Percentiles rank a stretch among this genome's conserved stretches.
Conservation (phyloP, 176 grass and related monocot species). For the Aegilops tauschii region DNA sequence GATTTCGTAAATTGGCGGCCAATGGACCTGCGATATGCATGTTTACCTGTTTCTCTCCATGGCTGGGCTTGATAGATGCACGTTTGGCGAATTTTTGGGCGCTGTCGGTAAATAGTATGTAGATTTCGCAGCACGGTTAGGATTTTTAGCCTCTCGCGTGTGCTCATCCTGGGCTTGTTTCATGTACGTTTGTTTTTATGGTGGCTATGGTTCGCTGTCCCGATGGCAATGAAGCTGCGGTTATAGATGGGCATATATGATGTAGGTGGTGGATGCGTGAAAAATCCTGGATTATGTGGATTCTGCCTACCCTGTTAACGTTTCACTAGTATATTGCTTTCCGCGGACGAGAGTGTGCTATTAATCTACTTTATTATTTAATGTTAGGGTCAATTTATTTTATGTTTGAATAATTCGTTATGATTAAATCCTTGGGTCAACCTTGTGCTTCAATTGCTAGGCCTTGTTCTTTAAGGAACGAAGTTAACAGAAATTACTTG, state of each 20-base stretch:
- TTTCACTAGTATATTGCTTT: neutral
- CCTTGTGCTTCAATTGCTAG: neutral
- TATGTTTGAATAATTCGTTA: neutral
- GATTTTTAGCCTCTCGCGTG: neutral
- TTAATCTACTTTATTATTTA: neutral
- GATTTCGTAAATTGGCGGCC: neutral
- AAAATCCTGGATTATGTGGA: neutral
- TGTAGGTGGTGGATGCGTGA: neutral
- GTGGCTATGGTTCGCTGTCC: neutral
- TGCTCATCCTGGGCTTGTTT: neutral
- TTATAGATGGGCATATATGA: too few species aligned
- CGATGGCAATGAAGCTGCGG: neutral
- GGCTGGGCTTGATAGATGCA: neutral
- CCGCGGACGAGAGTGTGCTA: neutral
- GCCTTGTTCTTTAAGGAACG: neutral
- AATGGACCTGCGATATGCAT: neutral
- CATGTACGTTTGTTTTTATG: neutral
- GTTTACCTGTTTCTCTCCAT: neutral
- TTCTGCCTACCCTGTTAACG: neutral
- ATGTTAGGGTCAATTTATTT: neutral
- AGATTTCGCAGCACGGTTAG: neutral
- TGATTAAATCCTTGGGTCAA: conserved; percentile 5
- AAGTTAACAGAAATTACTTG: neutral
- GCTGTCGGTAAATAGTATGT: neutral
- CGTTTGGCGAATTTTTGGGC: neutral